Percentiles rank a stretch among this genome's conserved stretches.
Conservation (phyloP, 108 stramenopile genomes). For the Discostella pseudostelligera region DNA sequence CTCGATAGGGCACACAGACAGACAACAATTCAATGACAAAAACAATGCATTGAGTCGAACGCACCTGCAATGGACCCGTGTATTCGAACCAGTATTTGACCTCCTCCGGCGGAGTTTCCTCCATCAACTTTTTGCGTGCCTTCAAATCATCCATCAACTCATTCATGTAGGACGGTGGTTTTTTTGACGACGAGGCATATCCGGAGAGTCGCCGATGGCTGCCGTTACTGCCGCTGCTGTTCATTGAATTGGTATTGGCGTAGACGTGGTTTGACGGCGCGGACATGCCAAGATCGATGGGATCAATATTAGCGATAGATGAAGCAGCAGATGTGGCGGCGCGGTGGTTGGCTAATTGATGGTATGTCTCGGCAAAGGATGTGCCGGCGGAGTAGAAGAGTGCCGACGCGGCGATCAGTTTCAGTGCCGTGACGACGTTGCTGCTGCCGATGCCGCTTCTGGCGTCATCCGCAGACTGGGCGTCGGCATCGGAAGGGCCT, state of each 20-base stretch:
- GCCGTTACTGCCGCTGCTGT: background rate
- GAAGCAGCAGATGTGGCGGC: background rate
- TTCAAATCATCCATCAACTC: slow-evolving; percentile 63
- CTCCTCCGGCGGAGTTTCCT: slow-evolving; percentile 84
- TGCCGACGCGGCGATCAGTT: slow-evolving; percentile 38
- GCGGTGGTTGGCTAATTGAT: slow-evolving; percentile 13
- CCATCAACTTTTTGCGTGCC: slow-evolving; percentile 77
- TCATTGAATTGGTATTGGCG: slow-evolving; percentile 12
- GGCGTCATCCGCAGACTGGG: background rate
- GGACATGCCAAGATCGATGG: slow-evolving; percentile 8
- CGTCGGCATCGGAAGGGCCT: background rate
- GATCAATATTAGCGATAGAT: background rate
- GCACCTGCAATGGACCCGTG: slow-evolving; percentile 83
- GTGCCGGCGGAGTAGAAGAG: slow-evolving; percentile 41
- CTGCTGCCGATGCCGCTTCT: slow-evolving; percentile 3
- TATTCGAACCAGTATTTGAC: slow-evolving; percentile 93
- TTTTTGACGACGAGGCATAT: slow-evolving; percentile 20
- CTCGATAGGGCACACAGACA: background rate
- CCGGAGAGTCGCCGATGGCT: slow-evolving; percentile 19
- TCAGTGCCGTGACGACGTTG: slow-evolving; percentile 22
- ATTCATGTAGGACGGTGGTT: slow-evolving; percentile 71
- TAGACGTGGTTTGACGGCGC: slow-evolving; percentile 24
- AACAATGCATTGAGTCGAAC: slow-evolving; percentile 6
- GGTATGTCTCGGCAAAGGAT: slow-evolving; percentile 36
- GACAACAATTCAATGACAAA: background rate